These are phyloP conservation scores for Hemerocallis citrina DNA, from an alignment of 106 monocot species.

Conservation along the genomic window DNA sequence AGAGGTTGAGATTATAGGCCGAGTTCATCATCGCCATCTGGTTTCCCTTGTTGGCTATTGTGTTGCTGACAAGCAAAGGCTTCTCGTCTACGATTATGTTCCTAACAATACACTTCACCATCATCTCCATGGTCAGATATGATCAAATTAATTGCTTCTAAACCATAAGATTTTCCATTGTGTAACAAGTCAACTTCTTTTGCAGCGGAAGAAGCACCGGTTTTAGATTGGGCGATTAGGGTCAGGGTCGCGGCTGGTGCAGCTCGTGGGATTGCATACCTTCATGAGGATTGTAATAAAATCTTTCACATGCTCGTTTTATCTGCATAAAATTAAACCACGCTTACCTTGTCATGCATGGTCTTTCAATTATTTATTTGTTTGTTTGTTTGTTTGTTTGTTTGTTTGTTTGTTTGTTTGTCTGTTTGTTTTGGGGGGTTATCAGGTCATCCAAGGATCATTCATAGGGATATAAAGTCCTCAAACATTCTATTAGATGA, in stretches of 20 bases:
- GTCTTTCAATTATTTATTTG: neutral
- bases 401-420: conserved; percentile 8
- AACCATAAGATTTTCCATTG: neutral
- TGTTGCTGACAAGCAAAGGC: conserved; percentile 58
- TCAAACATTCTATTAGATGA: conserved; percentile 89
- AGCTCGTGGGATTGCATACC: conserved; percentile 85
- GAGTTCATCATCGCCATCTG: conserved; percentile 88
- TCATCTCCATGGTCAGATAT: conserved; percentile 74
- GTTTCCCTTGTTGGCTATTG: conserved; percentile 88
- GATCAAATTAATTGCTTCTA: neutral
- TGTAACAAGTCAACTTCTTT: conserved; percentile 7
- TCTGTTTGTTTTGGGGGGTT: conserved; percentile 6
- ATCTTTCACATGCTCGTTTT: neutral
- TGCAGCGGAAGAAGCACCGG: conserved; percentile 45
- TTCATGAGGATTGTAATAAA: conserved; percentile 89
- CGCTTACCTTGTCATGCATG: neutral
- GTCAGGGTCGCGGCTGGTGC: conserved; percentile 82
- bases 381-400: neutral
- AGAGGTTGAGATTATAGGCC: conserved; percentile 88
- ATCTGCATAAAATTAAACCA: too few species aligned
- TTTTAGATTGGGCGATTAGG: conserved; percentile 68
- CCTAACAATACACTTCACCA: conserved; percentile 73
- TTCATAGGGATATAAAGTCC: conserved; percentile 93
- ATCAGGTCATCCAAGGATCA: conserved; percentile 85
- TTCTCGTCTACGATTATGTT: conserved; percentile 91